Evolutionary conservation across 257 asterid species (phyloP).

Genomic region (Handroanthus guayacan): DNA sequence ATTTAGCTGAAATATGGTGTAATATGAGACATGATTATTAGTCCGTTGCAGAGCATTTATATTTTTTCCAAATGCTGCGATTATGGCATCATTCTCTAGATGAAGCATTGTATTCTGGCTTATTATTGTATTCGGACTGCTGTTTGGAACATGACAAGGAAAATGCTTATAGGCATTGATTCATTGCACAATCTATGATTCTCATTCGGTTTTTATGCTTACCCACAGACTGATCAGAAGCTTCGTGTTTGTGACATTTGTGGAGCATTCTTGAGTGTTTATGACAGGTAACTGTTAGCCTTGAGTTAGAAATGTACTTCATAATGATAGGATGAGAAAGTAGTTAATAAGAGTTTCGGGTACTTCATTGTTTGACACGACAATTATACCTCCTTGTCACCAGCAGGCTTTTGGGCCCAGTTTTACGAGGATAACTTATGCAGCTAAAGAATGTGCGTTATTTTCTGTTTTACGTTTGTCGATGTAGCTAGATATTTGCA

Average conservation of each 20-base stretch:
- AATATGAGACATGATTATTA: conserved; percentile 12
- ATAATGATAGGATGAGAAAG: conserved; percentile 41
- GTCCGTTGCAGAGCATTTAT: conserved; percentile 1
- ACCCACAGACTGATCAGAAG: conserved; percentile 94
- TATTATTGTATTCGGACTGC: background rate
- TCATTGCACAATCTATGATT: background rate
- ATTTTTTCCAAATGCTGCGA: background rate
- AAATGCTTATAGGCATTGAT: background rate
- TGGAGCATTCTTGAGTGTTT: conserved; percentile 95
- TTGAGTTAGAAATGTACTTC: conserved; percentile 7
- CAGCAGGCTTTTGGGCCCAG: conserved; percentile 99
- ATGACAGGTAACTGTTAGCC: conserved; percentile 67
- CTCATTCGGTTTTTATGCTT: conserved; percentile 38
- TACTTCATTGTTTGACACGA: conserved; percentile 76
- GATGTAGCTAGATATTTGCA: conserved; percentile 53
- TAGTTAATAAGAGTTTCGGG: conserved; percentile 57
- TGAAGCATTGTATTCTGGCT: background rate
- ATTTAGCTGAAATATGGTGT: conserved; percentile 18
- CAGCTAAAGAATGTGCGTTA: conserved; percentile 99
- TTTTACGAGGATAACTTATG: conserved; percentile 97
- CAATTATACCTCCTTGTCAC: conserved; percentile 92
- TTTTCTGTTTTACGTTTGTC: conserved; percentile 73
- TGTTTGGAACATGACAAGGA: conserved; percentile 23
- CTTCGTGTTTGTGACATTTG: conserved; percentile 99
- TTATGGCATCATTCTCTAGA: conserved; percentile 14